Evolutionary conservation across 495 filamentous ascomycete species (phyloP), one percentile per base, ranked within the genome.

Genomic region (Penicillium goetzii): DNA sequence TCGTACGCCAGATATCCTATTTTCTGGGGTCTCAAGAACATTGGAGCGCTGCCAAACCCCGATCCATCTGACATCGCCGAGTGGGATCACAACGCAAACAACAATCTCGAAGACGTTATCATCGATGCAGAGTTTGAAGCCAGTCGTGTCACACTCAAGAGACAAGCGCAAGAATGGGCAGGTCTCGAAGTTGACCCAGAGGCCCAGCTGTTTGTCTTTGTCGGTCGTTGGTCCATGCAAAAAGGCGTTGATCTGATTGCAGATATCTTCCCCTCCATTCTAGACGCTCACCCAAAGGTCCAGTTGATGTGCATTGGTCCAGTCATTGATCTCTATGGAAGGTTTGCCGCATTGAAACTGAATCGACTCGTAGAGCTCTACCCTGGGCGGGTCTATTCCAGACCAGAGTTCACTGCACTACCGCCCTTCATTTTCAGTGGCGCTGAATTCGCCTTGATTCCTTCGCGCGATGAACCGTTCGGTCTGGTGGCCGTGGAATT

Each of bases 401-500:
- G 85, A 76, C 88, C 88, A 7, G 86, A 90, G 72, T 90, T 90
- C 73, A 90, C 88, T 4, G 75, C 81, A 4, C 79, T 91, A 4
- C 88, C 87, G 9, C 88, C 87, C 3, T 90, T 81, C 71, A 85
- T 91, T 63, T 90, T 90, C 70, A 87, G 81, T 64, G 88, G 88
- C 41, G 86, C 88, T n/a, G 88, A 91, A 59, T 90, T 91, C 64
- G 88, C 88, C 9, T 78, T 90, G 17, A 90, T 90, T 63, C 88
- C 88, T 4, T 89, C 86, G 12, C 83, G 88, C 49, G 88, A 91
- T 64, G 88, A 90, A 67, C 88, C 88, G 2, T 90, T 90, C 62
- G 88, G 88, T 14, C 68, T 90, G 30, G 87, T 90, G 8, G 88
- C 88, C n/a, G 88, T 90, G 34, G 88, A 90, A 62, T 90, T 90